These are phyloP conservation scores for Pseudovirgaria hyperparasitica DNA, from an alignment of 2,329 filamentous ascomycete species.

Conservation along the genomic window DNA sequence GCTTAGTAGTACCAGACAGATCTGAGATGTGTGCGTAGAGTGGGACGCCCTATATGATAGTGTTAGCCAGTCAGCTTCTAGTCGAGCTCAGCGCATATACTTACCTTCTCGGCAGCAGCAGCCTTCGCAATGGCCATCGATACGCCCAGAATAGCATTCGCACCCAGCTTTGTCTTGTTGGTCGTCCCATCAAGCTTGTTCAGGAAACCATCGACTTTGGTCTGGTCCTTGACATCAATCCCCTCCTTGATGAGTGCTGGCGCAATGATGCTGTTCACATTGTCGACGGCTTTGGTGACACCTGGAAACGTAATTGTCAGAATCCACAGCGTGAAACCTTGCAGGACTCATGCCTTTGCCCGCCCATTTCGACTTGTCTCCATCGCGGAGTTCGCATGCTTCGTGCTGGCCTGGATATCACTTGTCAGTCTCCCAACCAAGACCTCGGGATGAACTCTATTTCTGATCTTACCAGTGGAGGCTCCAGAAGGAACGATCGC, in stretches of 20 bases:
- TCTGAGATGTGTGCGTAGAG: slow-evolving; percentile 46
- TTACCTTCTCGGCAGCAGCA: slow-evolving; percentile 39
- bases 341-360: slow-evolving; percentile 32
- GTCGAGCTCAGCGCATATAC: slow-evolving; percentile 1
- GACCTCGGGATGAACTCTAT: background rate
- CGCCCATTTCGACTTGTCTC: slow-evolving; percentile 38
- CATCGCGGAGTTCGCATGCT: slow-evolving; percentile 41
- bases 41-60: slow-evolving; percentile 36
- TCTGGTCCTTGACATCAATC: slow-evolving; percentile 43
- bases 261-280: slow-evolving; percentile 42
- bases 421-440: slow-evolving; percentile 5
- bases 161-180: slow-evolving; percentile 47
- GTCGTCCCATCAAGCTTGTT: slow-evolving; percentile 42
- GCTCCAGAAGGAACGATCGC: slow-evolving; percentile 95
- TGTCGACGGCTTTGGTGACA: slow-evolving; percentile 42
- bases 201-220: slow-evolving; percentile 40
- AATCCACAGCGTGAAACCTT: slow-evolving; percentile 1
- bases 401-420: slow-evolving; percentile 32
- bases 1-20: slow-evolving; percentile 39
- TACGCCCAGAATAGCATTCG: slow-evolving; percentile 48
- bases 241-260: slow-evolving; percentile 41
- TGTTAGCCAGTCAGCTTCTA: slow-evolving; percentile 2
- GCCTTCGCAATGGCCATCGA: slow-evolving; percentile 48
- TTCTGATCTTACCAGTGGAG: slow-evolving; percentile 59
- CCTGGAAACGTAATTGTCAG: slow-evolving; percentile 15